These are phyloP conservation scores for Leishmania major DNA, from an alignment of 208 protist genomes.

Conservation along the genomic window DNA sequence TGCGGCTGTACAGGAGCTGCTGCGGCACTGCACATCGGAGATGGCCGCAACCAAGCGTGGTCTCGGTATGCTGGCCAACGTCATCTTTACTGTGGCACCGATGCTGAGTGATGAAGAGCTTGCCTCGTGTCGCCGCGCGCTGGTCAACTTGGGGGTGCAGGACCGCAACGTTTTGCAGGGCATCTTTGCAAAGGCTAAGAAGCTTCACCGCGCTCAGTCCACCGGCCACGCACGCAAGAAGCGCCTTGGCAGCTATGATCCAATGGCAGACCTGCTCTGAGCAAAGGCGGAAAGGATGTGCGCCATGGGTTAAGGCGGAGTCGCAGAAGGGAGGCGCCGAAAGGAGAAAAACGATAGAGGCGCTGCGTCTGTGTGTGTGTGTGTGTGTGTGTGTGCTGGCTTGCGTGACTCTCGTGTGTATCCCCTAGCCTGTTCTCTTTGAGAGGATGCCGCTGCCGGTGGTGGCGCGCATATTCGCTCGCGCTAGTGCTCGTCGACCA, in stretches of 20 bases:
- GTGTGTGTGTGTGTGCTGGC: not conserved
- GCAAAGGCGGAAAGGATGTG: too few relatives aligned
- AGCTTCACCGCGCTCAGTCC: conserved; percentile 8
- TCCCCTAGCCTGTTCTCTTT: not conserved
- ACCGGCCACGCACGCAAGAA: not conserved
- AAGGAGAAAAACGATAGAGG: not conserved
- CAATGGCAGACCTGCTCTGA: conserved; percentile 36
- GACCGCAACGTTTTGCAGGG: conserved; percentile 18
- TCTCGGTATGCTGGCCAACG: conserved; percentile 44
- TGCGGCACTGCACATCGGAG: conserved; percentile 43
- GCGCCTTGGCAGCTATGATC: conserved; percentile 29
- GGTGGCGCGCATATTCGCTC: not conserved
- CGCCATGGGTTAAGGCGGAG: too few relatives aligned
- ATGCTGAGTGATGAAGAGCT: conserved; percentile 68
- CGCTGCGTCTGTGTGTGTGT: not conserved
- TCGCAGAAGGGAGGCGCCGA: too few relatives aligned
- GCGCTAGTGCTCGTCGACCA: not conserved
- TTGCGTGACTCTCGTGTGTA: too few relatives aligned
- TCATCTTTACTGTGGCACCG: conserved; percentile 52
- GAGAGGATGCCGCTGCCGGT: not conserved
- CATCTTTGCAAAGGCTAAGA: conserved; percentile 30
- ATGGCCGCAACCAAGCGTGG: conserved; percentile 40
- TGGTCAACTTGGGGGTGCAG: conserved; percentile 29
- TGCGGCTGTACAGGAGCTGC: conserved; percentile 34
- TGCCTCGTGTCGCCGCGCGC: conserved; percentile 35